Conservation (phyloP, 2,329 filamentous ascomycete species). For the Fusarium sp. region DNA sequence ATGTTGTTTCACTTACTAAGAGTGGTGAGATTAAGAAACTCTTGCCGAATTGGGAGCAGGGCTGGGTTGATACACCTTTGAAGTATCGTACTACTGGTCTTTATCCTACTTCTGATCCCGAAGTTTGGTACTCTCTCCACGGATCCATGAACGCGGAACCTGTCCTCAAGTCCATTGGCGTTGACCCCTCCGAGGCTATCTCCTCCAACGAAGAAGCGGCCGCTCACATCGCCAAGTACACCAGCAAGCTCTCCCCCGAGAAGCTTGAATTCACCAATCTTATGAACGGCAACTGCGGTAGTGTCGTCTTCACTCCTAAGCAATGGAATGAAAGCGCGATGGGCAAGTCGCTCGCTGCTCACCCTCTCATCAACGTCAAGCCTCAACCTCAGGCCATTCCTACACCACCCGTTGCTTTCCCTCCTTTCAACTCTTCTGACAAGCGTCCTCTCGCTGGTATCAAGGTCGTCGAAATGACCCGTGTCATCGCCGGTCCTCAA, state of each 20-base stretch:
- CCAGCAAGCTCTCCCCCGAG: slow-evolving; percentile 40
- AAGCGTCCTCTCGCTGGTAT: slow-evolving; percentile 4
- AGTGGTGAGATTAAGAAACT: slow-evolving; percentile 5
- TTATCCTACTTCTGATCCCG: slow-evolving; percentile 60
- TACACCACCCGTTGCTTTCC: slow-evolving; percentile 3
- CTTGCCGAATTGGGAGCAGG: slow-evolving; percentile 13
- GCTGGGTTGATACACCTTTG: slow-evolving; percentile 23
- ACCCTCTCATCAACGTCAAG: slow-evolving; percentile 14
- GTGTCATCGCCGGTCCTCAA: slow-evolving; percentile 22
- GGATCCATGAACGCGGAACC: slow-evolving; percentile 61
- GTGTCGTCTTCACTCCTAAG: slow-evolving; percentile 17
- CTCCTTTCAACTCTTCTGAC: background rate
- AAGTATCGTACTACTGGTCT: slow-evolving; percentile 48
- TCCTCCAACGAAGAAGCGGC: slow-evolving; percentile 45
- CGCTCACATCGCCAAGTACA: slow-evolving; percentile 33
- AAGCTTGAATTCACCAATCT: slow-evolving; percentile 22
- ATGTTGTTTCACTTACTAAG: background rate
- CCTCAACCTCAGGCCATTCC: slow-evolving; percentile 13
- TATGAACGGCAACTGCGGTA: slow-evolving; percentile 16
- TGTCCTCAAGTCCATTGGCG: slow-evolving; percentile 59
- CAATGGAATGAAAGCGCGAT: slow-evolving; percentile 30
- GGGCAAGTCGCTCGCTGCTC: slow-evolving; percentile 21
- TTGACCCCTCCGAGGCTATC: slow-evolving; percentile 38
- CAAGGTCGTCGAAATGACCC: slow-evolving; percentile 26
- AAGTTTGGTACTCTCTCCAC: slow-evolving; percentile 63